These are phyloP conservation scores for Marasmius fiardii DNA, from an alignment of 1,284 basidiomycete genomes.

Conservation along the genomic window DNA sequence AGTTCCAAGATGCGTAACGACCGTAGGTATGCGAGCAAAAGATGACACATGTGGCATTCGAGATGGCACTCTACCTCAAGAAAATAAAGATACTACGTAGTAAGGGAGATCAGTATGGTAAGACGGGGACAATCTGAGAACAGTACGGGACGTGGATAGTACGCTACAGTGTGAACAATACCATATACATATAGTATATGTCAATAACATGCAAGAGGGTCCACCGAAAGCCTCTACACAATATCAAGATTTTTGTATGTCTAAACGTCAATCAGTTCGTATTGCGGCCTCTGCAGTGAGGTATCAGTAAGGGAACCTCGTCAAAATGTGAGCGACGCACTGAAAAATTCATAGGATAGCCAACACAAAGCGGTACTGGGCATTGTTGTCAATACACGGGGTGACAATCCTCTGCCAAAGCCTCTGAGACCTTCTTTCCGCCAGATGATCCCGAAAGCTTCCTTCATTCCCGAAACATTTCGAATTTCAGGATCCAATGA, in stretches of 20 bases:
- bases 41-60: background rate
- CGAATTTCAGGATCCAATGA: slow-evolving; percentile 83
- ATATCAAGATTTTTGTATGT: background rate
- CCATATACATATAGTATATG: background rate
- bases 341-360: slow-evolving; percentile 97
- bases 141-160: background rate
- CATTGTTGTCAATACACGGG: slow-evolving; percentile 93
- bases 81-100: background rate
- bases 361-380: slow-evolving; percentile 98
- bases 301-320: slow-evolving; percentile 12
- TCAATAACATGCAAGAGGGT: background rate
- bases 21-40: background rate
- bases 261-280: slow-evolving; percentile 36
- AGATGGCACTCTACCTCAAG: background rate
- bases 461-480: slow-evolving; percentile 79
- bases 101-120: background rate
- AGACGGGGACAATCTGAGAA: background rate
- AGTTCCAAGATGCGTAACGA: background rate
- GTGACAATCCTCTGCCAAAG: slow-evolving; percentile 85
- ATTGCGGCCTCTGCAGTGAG: slow-evolving; percentile 62
- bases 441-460: slow-evolving; percentile 91
- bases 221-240: background rate
- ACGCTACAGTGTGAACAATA: slow-evolving; percentile 3
- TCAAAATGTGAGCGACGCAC: slow-evolving; percentile 48
- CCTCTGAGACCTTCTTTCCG: slow-evolving; percentile 82